Conservation (phyloP, 2,329 filamentous ascomycete genomes). For the Sarocladium oryzae region DNA sequence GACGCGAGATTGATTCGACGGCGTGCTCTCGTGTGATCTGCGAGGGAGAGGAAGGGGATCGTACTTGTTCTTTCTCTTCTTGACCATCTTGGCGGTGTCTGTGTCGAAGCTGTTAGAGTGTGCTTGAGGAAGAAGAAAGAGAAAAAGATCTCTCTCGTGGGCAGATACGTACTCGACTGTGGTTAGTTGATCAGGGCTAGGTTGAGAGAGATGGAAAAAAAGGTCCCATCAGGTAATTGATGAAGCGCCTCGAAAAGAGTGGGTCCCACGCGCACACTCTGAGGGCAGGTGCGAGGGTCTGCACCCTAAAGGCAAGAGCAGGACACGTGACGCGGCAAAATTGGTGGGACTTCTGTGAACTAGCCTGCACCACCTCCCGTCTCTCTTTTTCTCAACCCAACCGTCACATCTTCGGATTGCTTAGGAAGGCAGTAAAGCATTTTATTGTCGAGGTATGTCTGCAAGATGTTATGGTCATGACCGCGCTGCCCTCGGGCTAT, state of each 20-base stretch:
- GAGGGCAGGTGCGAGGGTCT: neutral
- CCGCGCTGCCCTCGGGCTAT: neutral
- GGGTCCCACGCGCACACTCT: constrained; percentile 2
- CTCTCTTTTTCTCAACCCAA: constrained; percentile 21
- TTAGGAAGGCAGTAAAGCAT: constrained; percentile 56
- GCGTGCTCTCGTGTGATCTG: constrained; percentile 9
- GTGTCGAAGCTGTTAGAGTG: constrained; percentile 30
- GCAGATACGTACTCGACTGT: constrained; percentile 17
- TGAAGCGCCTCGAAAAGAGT: neutral
- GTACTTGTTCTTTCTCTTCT: constrained; percentile 62
- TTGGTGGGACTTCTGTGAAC: constrained; percentile 10
- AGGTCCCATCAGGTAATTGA: constrained; percentile 5
- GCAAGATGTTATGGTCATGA: constrained; percentile 32
- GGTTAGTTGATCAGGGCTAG: constrained; percentile 21
- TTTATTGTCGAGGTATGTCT: constrained; percentile 55
- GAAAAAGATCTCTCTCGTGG: constrained; percentile 15
- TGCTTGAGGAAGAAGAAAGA: constrained; percentile 15
- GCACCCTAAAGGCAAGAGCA: neutral
- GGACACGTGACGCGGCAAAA: constrained; percentile 11
- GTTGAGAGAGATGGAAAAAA: constrained; percentile 14
- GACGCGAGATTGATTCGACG: constrained; percentile 11
- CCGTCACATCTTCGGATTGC: constrained; percentile 50
- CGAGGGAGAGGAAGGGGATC: constrained; percentile 27
- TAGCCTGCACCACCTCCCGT: constrained; percentile 15
- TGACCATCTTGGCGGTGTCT: constrained; percentile 61